Evolutionary conservation across 208 protist genomes (phyloP), one percentile per base, ranked within the genome.

Genomic region (Borovskyia barvae): DNA sequence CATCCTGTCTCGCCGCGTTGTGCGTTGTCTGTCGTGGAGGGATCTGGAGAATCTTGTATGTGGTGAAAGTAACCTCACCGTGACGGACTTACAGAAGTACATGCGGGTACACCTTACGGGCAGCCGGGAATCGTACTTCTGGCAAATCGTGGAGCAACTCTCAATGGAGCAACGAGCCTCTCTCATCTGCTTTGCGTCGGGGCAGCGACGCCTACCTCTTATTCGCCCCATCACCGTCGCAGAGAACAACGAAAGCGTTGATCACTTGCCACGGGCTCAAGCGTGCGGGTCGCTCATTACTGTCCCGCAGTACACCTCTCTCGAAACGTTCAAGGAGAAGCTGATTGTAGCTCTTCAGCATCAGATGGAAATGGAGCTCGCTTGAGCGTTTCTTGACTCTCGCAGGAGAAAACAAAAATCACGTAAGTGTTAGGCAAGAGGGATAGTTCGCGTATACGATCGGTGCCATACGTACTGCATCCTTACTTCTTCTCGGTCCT

Each of bases 281-380:
- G 90, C 90, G n/a, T 96, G 90, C 66, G 86, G 82, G n/a, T 89
- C 87, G 22, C 66, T 93, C 14, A 80, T 96, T 26, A 87, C 82
- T 26, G 59, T 96, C 17, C 90, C 90, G 7, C 76, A 71, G 19
- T 96, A 94, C 72, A 82, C 80, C 25, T 83, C 82, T 5, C 66
- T 86, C 24, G 82, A 92, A 11, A 71, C 85, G 42, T 92, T 96
- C 50, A 74, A 60, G 32, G 78, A 86, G 17, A 96, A 96, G 59
- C 57, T 96, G 4, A 36, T 90, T 6, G 28, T 87, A 12, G 87
- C 87, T 2, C 62, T 96, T 43, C 61, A 87, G 47, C 90, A 96
- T 51, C 76, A 91, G 58, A 87, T 84, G 70, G 90, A 94, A 54
- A 96, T 96, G 90, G 87, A 96, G 53, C 63, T 94, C n/a, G 90